Conservation (phyloP, 345 rosid species). For the Sonneratia caseolaris region DNA sequence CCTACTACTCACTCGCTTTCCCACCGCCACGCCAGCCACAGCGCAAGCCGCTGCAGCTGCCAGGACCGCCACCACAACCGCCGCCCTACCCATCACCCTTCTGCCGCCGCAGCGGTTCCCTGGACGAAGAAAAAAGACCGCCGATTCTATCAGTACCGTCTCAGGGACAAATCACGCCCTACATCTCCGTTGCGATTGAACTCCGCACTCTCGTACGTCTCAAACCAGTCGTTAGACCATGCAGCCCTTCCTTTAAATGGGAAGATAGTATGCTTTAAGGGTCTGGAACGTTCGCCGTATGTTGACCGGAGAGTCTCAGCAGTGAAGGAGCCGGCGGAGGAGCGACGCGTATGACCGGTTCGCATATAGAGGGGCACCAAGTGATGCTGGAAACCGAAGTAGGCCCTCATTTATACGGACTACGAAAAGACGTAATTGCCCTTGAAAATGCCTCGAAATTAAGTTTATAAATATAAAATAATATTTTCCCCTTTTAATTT, state of each 20-base stretch:
- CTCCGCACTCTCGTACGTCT: neutral
- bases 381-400: constrained; percentile 18
- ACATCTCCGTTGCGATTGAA: constrained; percentile 6
- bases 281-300: constrained; percentile 9
- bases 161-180: neutral
- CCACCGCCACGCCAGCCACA: constrained; percentile 67
- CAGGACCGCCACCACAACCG: constrained; percentile 49
- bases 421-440: constrained; percentile 19
- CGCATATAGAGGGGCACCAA: constrained; percentile 6
- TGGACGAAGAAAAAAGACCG: constrained; percentile 3
- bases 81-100: constrained; percentile 52
- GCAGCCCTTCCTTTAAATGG: neutral
- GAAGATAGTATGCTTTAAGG: neutral
- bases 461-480: too few relatives aligned
- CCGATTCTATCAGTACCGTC: constrained; percentile 1
- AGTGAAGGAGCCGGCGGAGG: constrained; percentile 12
- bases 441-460: neutral
- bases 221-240: neutral
- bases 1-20: constrained; percentile 53
- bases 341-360: neutral
- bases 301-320: neutral
- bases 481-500: too few relatives aligned
- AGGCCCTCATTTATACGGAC: constrained; percentile 18
- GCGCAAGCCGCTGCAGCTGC: constrained; percentile 74
- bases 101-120: constrained; percentile 1